Evolutionary conservation across 2,329 filamentous ascomycete genomes (phyloP), one percentile per base, ranked within the genome.

Genomic region (Beauveria australis): DNA sequence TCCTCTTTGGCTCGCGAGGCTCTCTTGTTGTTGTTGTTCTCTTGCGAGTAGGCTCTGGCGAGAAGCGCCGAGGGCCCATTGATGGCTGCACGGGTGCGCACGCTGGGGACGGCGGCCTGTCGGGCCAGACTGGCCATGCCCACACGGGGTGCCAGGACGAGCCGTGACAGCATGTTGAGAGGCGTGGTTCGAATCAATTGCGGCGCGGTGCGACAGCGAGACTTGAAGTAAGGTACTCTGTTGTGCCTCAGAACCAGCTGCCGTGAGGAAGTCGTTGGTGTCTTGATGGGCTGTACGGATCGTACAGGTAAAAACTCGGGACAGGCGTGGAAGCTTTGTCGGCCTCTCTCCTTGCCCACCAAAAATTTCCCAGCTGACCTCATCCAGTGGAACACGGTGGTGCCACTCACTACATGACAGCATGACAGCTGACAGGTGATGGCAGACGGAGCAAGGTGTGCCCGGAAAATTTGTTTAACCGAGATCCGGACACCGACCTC

Each of bases 131-230:
- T 63, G 53, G 64, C 64, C 61, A 62, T 49, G 55, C 56, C 56
- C 51, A 48, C 56, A 49, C 61, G 61, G 52, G 61, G 61, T 19
- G 52, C 55, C 56, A 62, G 56, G 56, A 57, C 61, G 43, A 62
- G 61, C 58, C 65, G 61, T 49, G 65, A 67, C 61, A 67, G 59
- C 66, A 67, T 67, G 58, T 48, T 64, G 47, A 16, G 49, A 43
- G 49, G 48, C n/a, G 44, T 54, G 49, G 14, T 60, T 54, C 58
- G 41, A 48, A 48, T 48, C 58, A 54, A 60, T 60, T 54, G 58
- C 30, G 16, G 41, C 51, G 22, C 47, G 44, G 19, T 22, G 28
- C 51, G 16, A 47, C 37, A n/a, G 51, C 30, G 51, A 48, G 58
- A 54, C n/a, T 14, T 51, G 58, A 59, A 51, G 56, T 37, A 44